A percentile compares a stretch with the other conserved stretches of the same genome.
phyloP scores from a whole-genome alignment of 1,284 basidiomycete species.

The Sporisorium iseilematis-ciliati region DNA sequence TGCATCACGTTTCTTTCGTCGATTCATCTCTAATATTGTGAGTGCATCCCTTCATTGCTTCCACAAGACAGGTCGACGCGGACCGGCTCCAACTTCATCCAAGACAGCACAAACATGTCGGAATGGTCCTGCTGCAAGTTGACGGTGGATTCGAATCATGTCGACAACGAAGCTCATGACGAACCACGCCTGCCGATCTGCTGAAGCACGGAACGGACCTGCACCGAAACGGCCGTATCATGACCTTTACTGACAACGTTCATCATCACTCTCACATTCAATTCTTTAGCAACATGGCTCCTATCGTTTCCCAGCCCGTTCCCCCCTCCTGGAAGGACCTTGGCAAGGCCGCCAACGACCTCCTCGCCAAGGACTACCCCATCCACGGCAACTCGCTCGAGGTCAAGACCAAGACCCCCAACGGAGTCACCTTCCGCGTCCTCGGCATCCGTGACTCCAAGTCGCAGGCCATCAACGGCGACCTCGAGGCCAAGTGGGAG shows the following conservation, averaged over 20 bases:
- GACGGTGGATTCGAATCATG: not conserved
- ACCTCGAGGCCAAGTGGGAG: constrained; percentile 69
- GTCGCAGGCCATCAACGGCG: constrained; percentile 67
- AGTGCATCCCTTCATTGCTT: not conserved
- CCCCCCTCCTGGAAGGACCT: constrained; percentile 69
- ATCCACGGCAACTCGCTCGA: constrained; percentile 77
- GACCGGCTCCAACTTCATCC: not conserved
- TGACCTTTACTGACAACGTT: not conserved
- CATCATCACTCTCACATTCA: not conserved
- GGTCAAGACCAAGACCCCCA: constrained; percentile 93
- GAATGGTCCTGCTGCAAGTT: no score
- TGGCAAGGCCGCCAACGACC: constrained; percentile 87
- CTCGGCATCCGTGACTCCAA: constrained; percentile 69
- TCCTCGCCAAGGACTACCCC: constrained; percentile 92
- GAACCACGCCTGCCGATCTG: not conserved
- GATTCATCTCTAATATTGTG: constrained; percentile 25
- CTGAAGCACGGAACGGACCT: not conserved
- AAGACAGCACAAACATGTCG: not conserved
- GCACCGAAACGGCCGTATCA: not conserved
- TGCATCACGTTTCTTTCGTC: constrained; percentile 29
- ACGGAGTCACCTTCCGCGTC: constrained; percentile 71
- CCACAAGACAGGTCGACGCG: not conserved
- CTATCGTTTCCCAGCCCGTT: constrained; percentile 61
- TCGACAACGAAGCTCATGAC: no score
- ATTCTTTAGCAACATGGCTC: constrained; percentile 31